Conservation (phyloP, 805 yeast species). For the Trichomonascus vanleenenianus region DNA sequence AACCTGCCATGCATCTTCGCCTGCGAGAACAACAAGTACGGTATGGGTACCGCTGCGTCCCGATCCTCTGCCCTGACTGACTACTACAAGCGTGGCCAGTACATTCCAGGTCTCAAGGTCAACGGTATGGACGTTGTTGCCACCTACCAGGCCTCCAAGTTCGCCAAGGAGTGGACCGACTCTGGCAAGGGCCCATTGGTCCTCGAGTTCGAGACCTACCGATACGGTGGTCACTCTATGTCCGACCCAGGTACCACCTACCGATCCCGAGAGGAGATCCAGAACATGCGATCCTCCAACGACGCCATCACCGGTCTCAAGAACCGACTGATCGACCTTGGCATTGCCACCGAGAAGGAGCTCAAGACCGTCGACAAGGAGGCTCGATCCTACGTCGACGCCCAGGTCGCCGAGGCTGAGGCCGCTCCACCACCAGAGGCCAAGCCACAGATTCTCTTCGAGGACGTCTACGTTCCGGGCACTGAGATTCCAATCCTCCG, state of each 20-base stretch:
- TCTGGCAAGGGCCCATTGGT: slow-evolving; percentile 95
- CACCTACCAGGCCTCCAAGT: slow-evolving; percentile 89
- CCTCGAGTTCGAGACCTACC: slow-evolving; percentile 94
- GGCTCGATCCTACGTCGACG: slow-evolving; percentile 91
- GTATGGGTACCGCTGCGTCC: slow-evolving; percentile 98
- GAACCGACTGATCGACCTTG: slow-evolving; percentile 72
- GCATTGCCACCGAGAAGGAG: slow-evolving; percentile 89
- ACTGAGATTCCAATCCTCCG: slow-evolving; percentile 86
- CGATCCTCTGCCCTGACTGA: slow-evolving; percentile 96
- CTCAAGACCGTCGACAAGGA: slow-evolving; percentile 91
- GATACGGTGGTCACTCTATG: slow-evolving; percentile 99
- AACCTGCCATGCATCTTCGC: slow-evolving; percentile 89
- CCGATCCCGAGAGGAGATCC: slow-evolving; percentile 99
- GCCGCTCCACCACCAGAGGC: slow-evolving; percentile 94
- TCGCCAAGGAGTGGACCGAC: slow-evolving; percentile 93
- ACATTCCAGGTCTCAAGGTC: slow-evolving; percentile 96
- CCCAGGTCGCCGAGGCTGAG: slow-evolving; percentile 90
- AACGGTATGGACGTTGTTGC: slow-evolving; percentile 99
- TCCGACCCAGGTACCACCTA: slow-evolving; percentile 99
- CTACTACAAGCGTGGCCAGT: slow-evolving; percentile 98
- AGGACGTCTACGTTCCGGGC: slow-evolving; percentile 94
- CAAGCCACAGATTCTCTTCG: slow-evolving; percentile 86
- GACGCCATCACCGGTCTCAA: slow-evolving; percentile 97
- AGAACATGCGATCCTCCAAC: slow-evolving; percentile 97
- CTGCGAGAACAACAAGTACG: slow-evolving; percentile 98